A percentile compares a stretch with the other conserved stretches of the same genome.
Conservation (phyloP, 2,329 filamentous ascomycete species). For the Penicillium sp. region DNA sequence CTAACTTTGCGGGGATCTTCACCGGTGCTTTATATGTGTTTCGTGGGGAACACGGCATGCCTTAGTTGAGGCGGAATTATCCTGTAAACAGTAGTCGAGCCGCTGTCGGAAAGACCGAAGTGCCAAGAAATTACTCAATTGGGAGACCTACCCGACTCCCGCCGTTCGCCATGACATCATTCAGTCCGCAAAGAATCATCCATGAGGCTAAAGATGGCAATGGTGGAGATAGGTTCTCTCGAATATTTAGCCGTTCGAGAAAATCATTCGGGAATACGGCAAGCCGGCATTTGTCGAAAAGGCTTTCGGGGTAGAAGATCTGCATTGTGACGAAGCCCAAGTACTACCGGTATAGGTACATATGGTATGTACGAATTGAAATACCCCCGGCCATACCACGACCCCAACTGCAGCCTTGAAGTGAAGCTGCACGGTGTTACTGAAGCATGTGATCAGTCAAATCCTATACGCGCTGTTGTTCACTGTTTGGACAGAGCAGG, state of each 20-base stretch:
- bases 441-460: background rate
- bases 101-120: background rate
- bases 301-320: background rate
- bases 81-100: constrained; percentile 1
- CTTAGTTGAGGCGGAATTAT: background rate
- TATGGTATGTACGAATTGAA: background rate
- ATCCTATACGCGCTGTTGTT: background rate
- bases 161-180: constrained; percentile 3
- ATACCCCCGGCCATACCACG: background rate
- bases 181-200: background rate
- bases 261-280: background rate
- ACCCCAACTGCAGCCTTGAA: background rate
- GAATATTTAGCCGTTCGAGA: background rate
- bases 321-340: background rate
- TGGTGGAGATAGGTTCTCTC: background rate
- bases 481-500: background rate
- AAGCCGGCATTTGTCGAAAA: background rate
- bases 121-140: background rate
- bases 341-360: background rate
- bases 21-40: constrained; percentile 1
- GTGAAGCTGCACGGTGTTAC: background rate
- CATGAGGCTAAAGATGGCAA: background rate
- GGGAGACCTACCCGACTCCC: constrained; percentile 7
- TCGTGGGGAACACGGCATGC: constrained; percentile 2
- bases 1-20: background rate